Base-by-base conservation (phyloP, 2,329 filamentous ascomycete genomes). In the Pseudodiploospora longispora region DNA sequence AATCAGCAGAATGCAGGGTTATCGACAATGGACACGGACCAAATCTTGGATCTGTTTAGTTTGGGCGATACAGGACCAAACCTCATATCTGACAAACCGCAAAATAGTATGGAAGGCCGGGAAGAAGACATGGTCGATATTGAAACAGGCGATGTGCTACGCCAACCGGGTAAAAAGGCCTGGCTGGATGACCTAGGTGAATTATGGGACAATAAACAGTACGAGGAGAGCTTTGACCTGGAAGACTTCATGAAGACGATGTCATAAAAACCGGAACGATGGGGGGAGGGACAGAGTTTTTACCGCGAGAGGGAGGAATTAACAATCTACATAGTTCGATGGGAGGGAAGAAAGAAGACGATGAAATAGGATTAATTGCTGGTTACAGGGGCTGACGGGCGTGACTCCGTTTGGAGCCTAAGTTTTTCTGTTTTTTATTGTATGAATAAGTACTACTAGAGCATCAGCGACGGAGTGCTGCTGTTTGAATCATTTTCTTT, bases 1-100 rank as follows among this genome's bases (percentile, higher is more conserved):
- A 98, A 98, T 63, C 93, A 98, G 67, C 93, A 98, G 68, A 98
- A 98, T 56, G 91, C 93, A 1, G 93, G 93, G 1, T 70, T 98
- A 2, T 84, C 74, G 40, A 94, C 89, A 10, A 98, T 98, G 93
- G 91, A 97, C 64, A 98, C 94, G 34, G 93, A 97, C 59, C 90
- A 98, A 65, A 95, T 98, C 48, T 78, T 98, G 3, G 93, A 98
- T 59, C 78, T 98, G 38, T 98, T 98, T 73, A 97, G 85, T 55
- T 74, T 98, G 6, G 85, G 87, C 43, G 88, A 95, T 53, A 76
- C 82, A 30, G 85, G 82, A 36, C 82, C 85, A 4, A 78, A 70
- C 34, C 71, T 84, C 6, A 74, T 83, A 50, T 70, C 76, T 0
- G 78, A 82, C 47, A 80, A 82, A 55, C 69, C 77, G 1, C 72